Evolutionary conservation across 1,284 basidiomycete species (phyloP).

Genomic region (Paramarasmius palmivorus): DNA sequence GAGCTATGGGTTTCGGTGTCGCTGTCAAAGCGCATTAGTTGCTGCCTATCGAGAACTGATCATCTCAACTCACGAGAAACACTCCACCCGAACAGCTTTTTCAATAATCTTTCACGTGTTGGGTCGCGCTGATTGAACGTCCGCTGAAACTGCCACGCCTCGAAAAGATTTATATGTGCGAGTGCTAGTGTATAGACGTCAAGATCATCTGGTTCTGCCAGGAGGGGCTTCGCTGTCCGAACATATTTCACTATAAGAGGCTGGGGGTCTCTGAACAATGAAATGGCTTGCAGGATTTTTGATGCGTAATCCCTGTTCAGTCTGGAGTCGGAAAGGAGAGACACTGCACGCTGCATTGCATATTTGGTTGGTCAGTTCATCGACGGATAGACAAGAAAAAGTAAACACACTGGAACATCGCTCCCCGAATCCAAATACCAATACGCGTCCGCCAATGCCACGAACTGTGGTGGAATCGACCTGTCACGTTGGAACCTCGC

Average conservation of each 20-base stretch:
- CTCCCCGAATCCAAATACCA: constrained; percentile 75
- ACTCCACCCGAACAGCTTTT: constrained; percentile 66
- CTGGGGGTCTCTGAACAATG: constrained; percentile 48
- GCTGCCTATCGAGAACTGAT: constrained; percentile 5
- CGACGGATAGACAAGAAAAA: constrained; percentile 6
- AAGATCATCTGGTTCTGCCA: constrained; percentile 67
- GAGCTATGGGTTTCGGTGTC: constrained; percentile 53
- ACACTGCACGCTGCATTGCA: constrained; percentile 56
- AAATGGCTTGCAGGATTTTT: constrained; percentile 71
- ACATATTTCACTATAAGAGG: constrained; percentile 67
- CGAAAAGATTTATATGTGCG: constrained; percentile 58
- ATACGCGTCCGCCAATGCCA: constrained; percentile 73
- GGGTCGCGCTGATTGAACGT: constrained; percentile 60
- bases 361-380: constrained; percentile 4
- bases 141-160: constrained; percentile 74
- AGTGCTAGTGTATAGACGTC: constrained; percentile 67
- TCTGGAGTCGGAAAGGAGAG: constrained; percentile 70
- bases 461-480: constrained; percentile 72
- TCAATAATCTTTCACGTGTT: constrained; percentile 53
- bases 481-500: constrained; percentile 51
- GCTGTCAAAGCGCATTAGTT: constrained; percentile 35
- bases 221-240: constrained; percentile 65
- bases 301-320: constrained; percentile 72
- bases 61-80: constrained; percentile 57
- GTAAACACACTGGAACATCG: constrained; percentile 53